phyloP scores from a whole-genome alignment of 148 eudicot species.

The Amaranthus cruentus region DNA sequence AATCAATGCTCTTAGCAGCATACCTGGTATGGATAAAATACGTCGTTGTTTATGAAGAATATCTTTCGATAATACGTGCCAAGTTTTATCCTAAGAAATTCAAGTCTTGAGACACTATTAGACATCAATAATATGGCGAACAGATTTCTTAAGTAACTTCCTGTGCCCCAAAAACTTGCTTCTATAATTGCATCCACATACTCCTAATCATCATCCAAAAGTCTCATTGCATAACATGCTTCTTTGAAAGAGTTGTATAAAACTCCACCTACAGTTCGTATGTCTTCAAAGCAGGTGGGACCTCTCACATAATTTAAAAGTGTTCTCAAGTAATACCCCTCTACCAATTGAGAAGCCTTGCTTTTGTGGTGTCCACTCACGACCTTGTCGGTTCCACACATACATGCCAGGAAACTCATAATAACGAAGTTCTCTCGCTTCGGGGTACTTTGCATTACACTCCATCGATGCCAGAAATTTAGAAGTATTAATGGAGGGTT shows the following conservation, averaged over 20 bases:
- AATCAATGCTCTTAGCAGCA: too few relatives aligned
- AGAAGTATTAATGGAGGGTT: not conserved
- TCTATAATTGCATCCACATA: not conserved
- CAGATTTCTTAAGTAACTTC: too few relatives aligned
- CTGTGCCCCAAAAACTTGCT: not conserved
- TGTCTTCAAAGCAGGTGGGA: conserved; percentile 4
- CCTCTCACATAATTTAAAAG: not conserved
- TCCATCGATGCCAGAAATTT: conserved; percentile 20
- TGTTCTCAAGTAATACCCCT: not conserved
- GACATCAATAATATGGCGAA: too few relatives aligned
- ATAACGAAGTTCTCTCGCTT: conserved; percentile 9
- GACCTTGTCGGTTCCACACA: not conserved
- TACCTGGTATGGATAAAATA: too few relatives aligned
- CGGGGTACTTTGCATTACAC: not conserved
- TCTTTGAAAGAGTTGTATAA: not conserved
- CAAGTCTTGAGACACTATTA: too few relatives aligned
- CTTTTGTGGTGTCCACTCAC: not conserved
- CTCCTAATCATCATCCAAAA: not conserved
- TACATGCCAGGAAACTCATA: conserved; percentile 10
- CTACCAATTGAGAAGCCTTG: not conserved
- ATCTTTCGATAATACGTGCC: too few relatives aligned
- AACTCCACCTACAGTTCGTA: not conserved
- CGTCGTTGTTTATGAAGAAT: too few relatives aligned
- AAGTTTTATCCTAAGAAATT: too few relatives aligned
- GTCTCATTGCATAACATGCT: not conserved